A percentile compares a stretch with the other conserved stretches of the same genome.
These are phyloP conservation scores for Nicotiana sylvestris DNA, from an alignment of 257 asterid species.

Conservation along the genomic window DNA sequence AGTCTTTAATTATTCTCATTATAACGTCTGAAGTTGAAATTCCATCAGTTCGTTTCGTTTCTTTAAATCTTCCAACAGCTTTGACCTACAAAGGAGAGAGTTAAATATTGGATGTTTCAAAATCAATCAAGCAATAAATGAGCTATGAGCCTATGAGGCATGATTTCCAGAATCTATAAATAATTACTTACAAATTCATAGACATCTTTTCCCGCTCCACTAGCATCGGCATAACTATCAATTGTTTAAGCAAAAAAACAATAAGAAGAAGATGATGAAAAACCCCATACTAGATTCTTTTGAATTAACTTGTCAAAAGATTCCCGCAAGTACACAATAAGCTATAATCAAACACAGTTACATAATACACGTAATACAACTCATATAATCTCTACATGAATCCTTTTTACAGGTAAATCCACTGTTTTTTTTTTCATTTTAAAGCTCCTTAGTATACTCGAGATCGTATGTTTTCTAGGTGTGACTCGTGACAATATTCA, in stretches of 20 bases:
- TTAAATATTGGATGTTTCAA: background rate
- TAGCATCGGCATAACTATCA: slow-evolving; percentile 64
- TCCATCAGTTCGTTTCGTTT: slow-evolving; percentile 65
- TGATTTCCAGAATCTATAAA: background rate
- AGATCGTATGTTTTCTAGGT: background rate
- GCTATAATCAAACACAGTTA: background rate
- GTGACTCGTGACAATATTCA: background rate
- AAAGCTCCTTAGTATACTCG: background rate
- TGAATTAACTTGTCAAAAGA: background rate
- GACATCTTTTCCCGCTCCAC: slow-evolving; percentile 72
- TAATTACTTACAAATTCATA: slow-evolving; percentile 59
- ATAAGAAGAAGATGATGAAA: background rate
- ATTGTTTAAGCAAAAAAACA: background rate
- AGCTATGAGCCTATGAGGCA: background rate
- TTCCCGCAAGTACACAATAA: background rate
- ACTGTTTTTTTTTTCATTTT: background rate
- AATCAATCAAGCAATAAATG: background rate
- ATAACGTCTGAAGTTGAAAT: slow-evolving; percentile 74
- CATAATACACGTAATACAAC: background rate
- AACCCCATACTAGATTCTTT: background rate
- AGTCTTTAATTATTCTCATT: slow-evolving; percentile 76
- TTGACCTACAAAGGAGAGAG: slow-evolving; percentile 43
- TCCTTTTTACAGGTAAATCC: background rate
- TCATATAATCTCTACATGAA: background rate
- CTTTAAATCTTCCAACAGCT: slow-evolving; percentile 69